Conservation (phyloP, 2,329 filamentous ascomycete genomes). For the Arthroderma uncinatum region DNA sequence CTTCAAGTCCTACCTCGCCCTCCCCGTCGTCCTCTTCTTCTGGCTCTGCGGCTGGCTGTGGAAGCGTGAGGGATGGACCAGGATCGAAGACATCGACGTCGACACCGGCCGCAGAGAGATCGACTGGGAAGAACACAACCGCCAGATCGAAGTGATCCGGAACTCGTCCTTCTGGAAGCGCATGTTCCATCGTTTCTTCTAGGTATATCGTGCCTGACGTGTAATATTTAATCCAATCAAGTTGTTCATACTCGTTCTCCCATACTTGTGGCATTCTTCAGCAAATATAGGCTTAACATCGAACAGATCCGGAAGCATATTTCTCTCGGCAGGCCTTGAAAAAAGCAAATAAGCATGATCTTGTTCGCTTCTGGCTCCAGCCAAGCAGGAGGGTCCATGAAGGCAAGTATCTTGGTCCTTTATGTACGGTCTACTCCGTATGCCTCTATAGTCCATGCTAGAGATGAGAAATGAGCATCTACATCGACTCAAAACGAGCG, state of each 20-base stretch:
- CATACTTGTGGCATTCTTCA: background rate
- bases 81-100: slow-evolving; percentile 51
- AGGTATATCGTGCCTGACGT: background rate
- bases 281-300: background rate
- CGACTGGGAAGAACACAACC: slow-evolving; percentile 54
- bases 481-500: background rate
- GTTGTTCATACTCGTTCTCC: background rate
- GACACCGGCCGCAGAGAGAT: slow-evolving; percentile 54
- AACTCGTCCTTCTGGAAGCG: slow-evolving; percentile 12
- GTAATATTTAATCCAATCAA: slow-evolving; percentile 5
- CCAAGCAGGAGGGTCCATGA: background rate
- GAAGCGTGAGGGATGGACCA: slow-evolving; percentile 55
- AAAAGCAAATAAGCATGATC: background rate
- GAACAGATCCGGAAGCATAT: too few relatives aligned
- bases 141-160: slow-evolving; percentile 15
- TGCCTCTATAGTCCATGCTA: too few relatives aligned
- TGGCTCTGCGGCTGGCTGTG: slow-evolving; percentile 49
- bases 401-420: background rate
- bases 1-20: slow-evolving; percentile 24
- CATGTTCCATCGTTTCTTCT: slow-evolving; percentile 13
- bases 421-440: background rate
- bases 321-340: background rate
- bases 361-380: background rate
- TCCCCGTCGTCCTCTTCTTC: slow-evolving; percentile 33
- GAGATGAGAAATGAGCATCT: background rate